phyloP scores from a whole-genome alignment of 257 asterid genomes.

The Linderniella brevidens region DNA sequence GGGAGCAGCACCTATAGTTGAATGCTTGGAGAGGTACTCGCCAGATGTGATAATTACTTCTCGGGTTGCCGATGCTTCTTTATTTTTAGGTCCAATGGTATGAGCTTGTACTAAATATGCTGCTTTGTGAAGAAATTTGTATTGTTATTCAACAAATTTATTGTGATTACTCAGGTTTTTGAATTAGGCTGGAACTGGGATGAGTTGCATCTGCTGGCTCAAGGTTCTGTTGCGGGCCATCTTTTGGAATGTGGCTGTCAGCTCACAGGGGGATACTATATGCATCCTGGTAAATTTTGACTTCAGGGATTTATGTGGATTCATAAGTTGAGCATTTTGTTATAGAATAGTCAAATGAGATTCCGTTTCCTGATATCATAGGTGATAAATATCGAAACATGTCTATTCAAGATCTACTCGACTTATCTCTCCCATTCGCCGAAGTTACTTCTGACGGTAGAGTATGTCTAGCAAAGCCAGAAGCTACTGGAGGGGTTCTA shows the following conservation, averaged over 20 bases:
- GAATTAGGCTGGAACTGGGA: slow-evolving; percentile 99
- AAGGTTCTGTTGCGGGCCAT: slow-evolving; percentile 91
- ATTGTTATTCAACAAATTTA: background rate
- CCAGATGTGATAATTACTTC: slow-evolving; percentile 85
- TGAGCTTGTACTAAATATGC: slow-evolving; percentile 4
- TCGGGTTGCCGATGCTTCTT: slow-evolving; percentile 94
- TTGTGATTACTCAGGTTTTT: slow-evolving; percentile 39
- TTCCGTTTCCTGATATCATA: slow-evolving; percentile 13
- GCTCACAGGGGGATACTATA: slow-evolving; percentile 91
- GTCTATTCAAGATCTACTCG: slow-evolving; percentile 57
- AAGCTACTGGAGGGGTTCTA: slow-evolving; percentile 63
- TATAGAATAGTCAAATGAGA: slow-evolving; percentile 3
- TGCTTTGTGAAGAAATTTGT: background rate
- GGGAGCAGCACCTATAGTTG: slow-evolving; percentile 94
- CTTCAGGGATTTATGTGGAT: background rate
- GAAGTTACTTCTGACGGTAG: slow-evolving; percentile 64
- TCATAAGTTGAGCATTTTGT: background rate
- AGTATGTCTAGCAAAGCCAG: slow-evolving; percentile 68
- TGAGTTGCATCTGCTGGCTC: slow-evolving; percentile 64
- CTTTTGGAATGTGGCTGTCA: slow-evolving; percentile 98
- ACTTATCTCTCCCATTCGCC: slow-evolving; percentile 79
- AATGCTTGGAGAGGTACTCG: slow-evolving; percentile 58
- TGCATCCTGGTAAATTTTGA: slow-evolving; percentile 74
- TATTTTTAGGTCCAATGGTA: slow-evolving; percentile 94
- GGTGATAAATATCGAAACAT: slow-evolving; percentile 75